Evolutionary conservation across 169 alveolate species (phyloP), one percentile per base, ranked within the genome.

Genomic region (Babesia ovis): DNA sequence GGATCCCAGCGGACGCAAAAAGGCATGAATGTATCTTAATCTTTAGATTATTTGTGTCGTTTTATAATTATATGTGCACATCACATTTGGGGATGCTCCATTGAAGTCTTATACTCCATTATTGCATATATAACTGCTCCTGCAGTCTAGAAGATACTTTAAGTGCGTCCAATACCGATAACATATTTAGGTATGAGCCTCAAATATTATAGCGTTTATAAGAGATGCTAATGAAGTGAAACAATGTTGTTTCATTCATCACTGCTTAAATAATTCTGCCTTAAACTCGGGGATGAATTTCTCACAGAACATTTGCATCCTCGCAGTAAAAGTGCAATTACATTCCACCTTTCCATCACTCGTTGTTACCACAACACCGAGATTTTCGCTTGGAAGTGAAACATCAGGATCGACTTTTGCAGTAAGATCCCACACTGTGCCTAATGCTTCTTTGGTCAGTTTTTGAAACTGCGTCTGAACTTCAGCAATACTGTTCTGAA

Each of bases 321-420:
- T 84, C 2, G 90, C 84, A 55, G 89, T 90, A 20, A 91, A 60
- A 2, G 95, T 91, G 42, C 83, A 83, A 58, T 91, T 85, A 67
- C 95, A 91, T 29, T 85, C 91, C 35, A 91, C 86, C 66, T 85
- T 87, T 18, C 95, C 90, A 50, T 91, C 90, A 43, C 77, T 84
- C 25, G 86, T 86, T 6, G 96, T 86, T 37, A 91, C 74, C 34
- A 88, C 59, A 37, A 86, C 85, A 6, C 94, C 95, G 39, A 25
- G 73, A 86, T 45, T 73, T 73, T 83, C 97, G 83, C 48, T 88
- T 75, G 61, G 58, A 69, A 45, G 90, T 81, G 32, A 69, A 57
- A 53, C 84, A 69, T 39, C 86, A 85, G 43, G 90, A 66, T 94
- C 97, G 25, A 93, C 42, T 48, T 75, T 76, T 31, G 90, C 80